Conservation (phyloP, 2,329 filamentous ascomycete species). For the Lasiodiplodia hormozganensis region DNA sequence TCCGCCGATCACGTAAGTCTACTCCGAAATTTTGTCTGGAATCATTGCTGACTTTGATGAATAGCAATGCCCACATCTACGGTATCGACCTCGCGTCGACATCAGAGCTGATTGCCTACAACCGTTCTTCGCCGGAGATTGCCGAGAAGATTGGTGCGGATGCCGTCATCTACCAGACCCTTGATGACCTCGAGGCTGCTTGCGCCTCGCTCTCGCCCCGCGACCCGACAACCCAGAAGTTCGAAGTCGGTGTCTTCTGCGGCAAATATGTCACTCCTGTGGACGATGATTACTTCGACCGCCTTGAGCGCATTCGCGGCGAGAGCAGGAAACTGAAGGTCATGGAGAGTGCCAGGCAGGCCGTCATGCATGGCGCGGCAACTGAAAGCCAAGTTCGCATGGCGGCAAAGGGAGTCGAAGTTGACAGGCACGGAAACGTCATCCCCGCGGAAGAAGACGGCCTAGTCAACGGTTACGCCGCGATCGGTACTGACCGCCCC, state of each 20-base stretch:
- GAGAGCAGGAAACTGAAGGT: constrained; percentile 73
- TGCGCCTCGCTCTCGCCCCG: constrained; percentile 75
- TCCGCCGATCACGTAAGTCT: constrained; percentile 71
- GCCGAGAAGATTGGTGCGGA: constrained; percentile 75
- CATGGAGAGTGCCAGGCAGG: constrained; percentile 68
- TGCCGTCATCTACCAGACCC: constrained; percentile 76
- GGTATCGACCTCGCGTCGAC: constrained; percentile 78
- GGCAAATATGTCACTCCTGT: constrained; percentile 86
- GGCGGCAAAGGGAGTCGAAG: constrained; percentile 66
- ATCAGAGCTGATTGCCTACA: constrained; percentile 73
- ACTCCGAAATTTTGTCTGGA: background rate
- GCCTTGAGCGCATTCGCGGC: constrained; percentile 74
- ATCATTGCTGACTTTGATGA: background rate
- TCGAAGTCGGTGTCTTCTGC: constrained; percentile 92
- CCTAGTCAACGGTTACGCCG: constrained; percentile 35
- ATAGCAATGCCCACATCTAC: constrained; percentile 81
- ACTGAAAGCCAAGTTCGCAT: constrained; percentile 67
- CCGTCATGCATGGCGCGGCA: constrained; percentile 68
- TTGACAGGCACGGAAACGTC: constrained; percentile 63
- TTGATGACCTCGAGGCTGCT: constrained; percentile 80
- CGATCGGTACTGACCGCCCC: constrained; percentile 29
- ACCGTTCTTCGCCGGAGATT: constrained; percentile 67
- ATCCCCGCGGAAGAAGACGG: constrained; percentile 54
- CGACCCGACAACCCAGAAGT: constrained; percentile 65
- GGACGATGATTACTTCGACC: constrained; percentile 80